Conservation (phyloP, 345 rosid species). For the Salix arbutifolia region DNA sequence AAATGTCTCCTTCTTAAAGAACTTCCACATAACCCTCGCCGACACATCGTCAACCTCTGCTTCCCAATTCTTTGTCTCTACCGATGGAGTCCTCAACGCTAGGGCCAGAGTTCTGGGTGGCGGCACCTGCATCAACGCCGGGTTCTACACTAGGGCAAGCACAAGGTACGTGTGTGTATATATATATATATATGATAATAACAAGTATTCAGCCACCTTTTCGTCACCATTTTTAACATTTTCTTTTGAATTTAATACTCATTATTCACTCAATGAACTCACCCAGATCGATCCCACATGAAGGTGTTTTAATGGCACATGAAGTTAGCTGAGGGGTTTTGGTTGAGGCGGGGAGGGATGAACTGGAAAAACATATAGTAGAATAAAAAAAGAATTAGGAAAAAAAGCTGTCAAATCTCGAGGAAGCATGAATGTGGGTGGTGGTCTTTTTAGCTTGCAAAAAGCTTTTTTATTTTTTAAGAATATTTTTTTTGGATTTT, state of each 20-base stretch:
- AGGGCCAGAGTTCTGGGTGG: constrained; percentile 94
- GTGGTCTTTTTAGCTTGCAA: no score
- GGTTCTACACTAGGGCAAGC: constrained; percentile 82
- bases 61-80: constrained; percentile 75
- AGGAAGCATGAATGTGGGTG: background rate
- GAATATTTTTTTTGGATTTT: no score
- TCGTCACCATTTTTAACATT: background rate
- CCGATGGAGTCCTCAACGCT: constrained; percentile 87
- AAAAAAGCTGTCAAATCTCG: background rate
- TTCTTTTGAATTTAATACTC: background rate
- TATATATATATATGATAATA: background rate
- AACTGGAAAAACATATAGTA: background rate
- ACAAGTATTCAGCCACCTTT: no score
- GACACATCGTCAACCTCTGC: constrained; percentile 80
- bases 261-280: background rate
- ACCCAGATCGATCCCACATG: background rate
- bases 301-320: constrained; percentile 2
- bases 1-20: constrained; percentile 73
- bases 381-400: background rate
- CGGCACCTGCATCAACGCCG: constrained; percentile 89
- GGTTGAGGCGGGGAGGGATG: background rate
- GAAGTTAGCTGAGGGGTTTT: background rate
- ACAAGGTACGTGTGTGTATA: constrained; percentile 30
- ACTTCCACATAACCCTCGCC: constrained; percentile 75
- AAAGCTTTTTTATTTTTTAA: no score